Evolutionary conservation across 192 early-diverging fungal species (phyloP).

Genomic region (Podila verticillata): DNA sequence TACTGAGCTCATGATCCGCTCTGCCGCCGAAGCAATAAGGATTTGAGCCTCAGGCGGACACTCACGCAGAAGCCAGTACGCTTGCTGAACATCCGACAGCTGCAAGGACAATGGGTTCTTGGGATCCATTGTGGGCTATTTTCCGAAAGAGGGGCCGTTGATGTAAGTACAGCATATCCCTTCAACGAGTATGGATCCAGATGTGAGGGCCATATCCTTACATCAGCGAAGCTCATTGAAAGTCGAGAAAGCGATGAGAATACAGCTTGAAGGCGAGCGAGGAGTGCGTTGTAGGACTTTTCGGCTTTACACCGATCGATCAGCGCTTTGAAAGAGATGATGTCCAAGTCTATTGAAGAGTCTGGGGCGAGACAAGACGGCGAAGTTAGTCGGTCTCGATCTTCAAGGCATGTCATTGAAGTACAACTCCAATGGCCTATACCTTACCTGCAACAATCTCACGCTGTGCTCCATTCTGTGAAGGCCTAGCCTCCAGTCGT

Average conservation of each 20-base stretch:
- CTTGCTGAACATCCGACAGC: conserved; percentile 47
- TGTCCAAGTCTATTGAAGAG: conserved; percentile 29
- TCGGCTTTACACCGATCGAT: conserved; percentile 33
- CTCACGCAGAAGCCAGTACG: conserved; percentile 41
- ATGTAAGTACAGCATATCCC: no score
- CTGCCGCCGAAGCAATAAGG: conserved; percentile 35
- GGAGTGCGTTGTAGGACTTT: conserved; percentile 22
- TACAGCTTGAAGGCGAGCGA: conserved; percentile 21
- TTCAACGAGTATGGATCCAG: background rate
- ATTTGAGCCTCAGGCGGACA: conserved; percentile 40
- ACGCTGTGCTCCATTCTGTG: conserved; percentile 7
- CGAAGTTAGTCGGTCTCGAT: no score
- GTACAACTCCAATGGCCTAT: no score
- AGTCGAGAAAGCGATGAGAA: conserved; percentile 46
- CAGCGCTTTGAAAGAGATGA: conserved; percentile 32
- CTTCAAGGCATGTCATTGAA: no score
- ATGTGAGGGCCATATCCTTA: background rate
- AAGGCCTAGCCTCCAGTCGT: conserved; percentile 4
- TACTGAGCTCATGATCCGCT: conserved; percentile 51
- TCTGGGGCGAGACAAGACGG: conserved; percentile 1
- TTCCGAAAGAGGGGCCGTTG: background rate
- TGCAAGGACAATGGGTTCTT: conserved; percentile 40
- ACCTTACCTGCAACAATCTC: conserved; percentile 36
- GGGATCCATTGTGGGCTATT: conserved; percentile 34
- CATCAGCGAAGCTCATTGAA: conserved; percentile 49